A percentile compares a stretch with the other conserved stretches of the same genome.
Conservation (phyloP, 495 filamentous ascomycete species). For the Gamarada debralockiae region DNA sequence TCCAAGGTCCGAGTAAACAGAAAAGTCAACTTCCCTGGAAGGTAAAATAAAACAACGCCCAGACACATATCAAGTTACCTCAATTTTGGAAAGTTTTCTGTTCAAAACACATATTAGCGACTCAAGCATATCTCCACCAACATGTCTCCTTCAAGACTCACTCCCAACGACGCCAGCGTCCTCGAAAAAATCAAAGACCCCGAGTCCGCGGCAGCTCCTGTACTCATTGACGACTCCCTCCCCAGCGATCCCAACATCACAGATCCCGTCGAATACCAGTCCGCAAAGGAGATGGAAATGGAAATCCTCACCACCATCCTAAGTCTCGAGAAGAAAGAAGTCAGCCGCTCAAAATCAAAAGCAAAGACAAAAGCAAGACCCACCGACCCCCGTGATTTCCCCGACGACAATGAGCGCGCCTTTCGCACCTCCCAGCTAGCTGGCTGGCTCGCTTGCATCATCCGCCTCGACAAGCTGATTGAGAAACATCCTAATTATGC, state of each 20-base stretch:
- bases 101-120: too few species aligned
- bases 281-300: slow-evolving; percentile 36
- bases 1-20: too few species aligned
- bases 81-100: too few species aligned
- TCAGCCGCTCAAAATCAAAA: slow-evolving; percentile 29
- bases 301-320: slow-evolving; percentile 47
- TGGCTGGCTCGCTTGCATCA: slow-evolving; percentile 36
- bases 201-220: slow-evolving; percentile 52
- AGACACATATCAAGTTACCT: too few species aligned
- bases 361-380: too few species aligned
- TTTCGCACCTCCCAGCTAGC: slow-evolving; percentile 19
- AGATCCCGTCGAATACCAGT: slow-evolving; percentile 30
- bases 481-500: slow-evolving; percentile 61
- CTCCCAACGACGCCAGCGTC: slow-evolving; percentile 64
- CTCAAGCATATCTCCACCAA: slow-evolving; percentile 7
- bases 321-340: slow-evolving; percentile 42
- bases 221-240: slow-evolving; percentile 52
- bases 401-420: too few species aligned
- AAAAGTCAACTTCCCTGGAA: too few species aligned
- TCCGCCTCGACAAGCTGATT: slow-evolving; percentile 51
- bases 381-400: too few species aligned
- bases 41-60: too few species aligned
- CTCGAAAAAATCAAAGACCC: slow-evolving; percentile 78
- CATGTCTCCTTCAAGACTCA: slow-evolving; percentile 53
- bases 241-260: slow-evolving; percentile 57